A percentile compares a stretch with the other conserved stretches of the same genome.
phyloP scores from a whole-genome alignment of 2,329 filamentous ascomycete species.

The Phaeosphaeriaceae sp. region DNA sequence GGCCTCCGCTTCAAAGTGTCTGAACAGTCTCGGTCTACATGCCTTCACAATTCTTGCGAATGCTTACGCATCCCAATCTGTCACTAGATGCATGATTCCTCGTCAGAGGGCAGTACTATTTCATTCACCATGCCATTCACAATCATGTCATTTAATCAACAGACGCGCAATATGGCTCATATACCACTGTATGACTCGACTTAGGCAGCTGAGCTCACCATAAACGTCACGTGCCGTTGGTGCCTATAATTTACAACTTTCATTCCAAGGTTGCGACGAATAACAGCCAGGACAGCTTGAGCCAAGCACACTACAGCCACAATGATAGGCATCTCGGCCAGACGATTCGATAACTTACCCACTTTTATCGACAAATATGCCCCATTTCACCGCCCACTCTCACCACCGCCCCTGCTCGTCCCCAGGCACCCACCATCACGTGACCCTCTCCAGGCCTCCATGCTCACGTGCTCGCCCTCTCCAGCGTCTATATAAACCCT shows the following conservation, averaged over 20 bases:
- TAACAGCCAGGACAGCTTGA: not conserved
- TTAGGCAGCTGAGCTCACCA: not conserved
- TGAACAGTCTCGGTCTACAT: too few relatives aligned
- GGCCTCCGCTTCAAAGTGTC: too few relatives aligned
- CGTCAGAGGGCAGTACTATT: not conserved
- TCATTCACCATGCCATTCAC: not conserved
- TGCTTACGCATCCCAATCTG: too few relatives aligned
- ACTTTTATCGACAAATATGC: not conserved
- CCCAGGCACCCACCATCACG: slow-evolving; percentile 1
- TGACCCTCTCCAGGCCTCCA: not conserved
- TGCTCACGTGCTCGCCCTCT: not conserved
- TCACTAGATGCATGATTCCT: too few relatives aligned
- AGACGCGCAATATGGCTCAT: not conserved
- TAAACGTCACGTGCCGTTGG: not conserved
- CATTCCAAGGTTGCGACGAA: not conserved
- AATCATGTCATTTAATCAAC: not conserved
- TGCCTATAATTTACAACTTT: not conserved
- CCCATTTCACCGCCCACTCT: not conserved
- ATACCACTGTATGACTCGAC: not conserved
- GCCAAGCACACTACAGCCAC: not conserved
- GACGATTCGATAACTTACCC: not conserved
- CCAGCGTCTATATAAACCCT: slow-evolving; percentile 14
- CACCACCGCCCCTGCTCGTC: not conserved
- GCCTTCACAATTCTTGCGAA: too few relatives aligned
- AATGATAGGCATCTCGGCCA: not conserved